These are phyloP conservation scores for Fraxinus sp. DNA, from an alignment of 305 asterid species.

Conservation along the genomic window DNA sequence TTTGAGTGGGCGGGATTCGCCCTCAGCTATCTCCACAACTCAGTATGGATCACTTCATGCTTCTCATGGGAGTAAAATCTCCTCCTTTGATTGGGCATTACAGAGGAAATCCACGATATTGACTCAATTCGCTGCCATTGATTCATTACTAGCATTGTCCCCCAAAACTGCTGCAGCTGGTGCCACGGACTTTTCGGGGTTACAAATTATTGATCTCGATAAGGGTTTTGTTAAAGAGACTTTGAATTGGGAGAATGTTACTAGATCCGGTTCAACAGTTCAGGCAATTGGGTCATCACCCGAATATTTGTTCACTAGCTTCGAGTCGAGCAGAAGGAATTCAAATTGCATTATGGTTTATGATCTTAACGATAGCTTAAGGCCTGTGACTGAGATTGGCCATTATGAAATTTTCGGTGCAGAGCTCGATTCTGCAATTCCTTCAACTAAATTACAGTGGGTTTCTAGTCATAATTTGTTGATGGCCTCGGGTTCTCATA, in stretches of 20 bases:
- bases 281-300: slow-evolving; percentile 79
- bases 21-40: slow-evolving; percentile 67
- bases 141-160: slow-evolving; percentile 70
- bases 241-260: slow-evolving; percentile 85
- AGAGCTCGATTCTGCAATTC: slow-evolving; percentile 80
- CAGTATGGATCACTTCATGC: slow-evolving; percentile 73
- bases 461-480: slow-evolving; percentile 58
- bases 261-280: slow-evolving; percentile 79
- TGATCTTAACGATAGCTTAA: slow-evolving; percentile 49
- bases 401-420: slow-evolving; percentile 87
- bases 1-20: slow-evolving; percentile 72
- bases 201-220: slow-evolving; percentile 74
- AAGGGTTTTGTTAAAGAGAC: slow-evolving; percentile 60
- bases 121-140: slow-evolving; percentile 77
- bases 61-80: slow-evolving; percentile 85
- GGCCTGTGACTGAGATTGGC: slow-evolving; percentile 54
- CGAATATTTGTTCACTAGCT: slow-evolving; percentile 73
- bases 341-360: slow-evolving; percentile 80
- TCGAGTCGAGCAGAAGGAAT: slow-evolving; percentile 82
- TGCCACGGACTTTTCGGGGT: slow-evolving; percentile 84
- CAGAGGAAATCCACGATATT: slow-evolving; percentile 71
- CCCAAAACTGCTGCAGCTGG: slow-evolving; percentile 73
- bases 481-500: slow-evolving; percentile 94
- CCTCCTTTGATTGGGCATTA: slow-evolving; percentile 90
- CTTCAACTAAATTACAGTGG: slow-evolving; percentile 84